These are phyloP conservation scores for Isatis lusitanica DNA, from an alignment of 441 rosid genomes.

Conservation along the genomic window DNA sequence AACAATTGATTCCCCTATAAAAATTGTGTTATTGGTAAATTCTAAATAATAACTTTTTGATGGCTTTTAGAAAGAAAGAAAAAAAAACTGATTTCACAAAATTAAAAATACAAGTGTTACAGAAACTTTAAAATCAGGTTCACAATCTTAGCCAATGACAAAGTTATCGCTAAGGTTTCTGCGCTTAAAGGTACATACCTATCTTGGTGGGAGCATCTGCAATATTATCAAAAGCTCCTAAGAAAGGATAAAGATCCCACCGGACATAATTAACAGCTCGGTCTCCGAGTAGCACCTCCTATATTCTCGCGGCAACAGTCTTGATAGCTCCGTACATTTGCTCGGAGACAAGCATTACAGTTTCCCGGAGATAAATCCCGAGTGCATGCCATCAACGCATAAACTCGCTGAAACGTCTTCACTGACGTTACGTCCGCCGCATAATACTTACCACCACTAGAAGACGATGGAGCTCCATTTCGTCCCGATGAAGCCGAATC, in stretches of 20 bases:
- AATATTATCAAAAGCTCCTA: slow-evolving; percentile 19
- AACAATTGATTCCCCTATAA: too few relatives aligned
- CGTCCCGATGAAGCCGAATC: slow-evolving; percentile 31
- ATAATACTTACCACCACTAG: slow-evolving; percentile 20
- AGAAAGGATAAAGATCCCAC: slow-evolving; percentile 39
- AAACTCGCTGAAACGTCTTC: slow-evolving; percentile 23
- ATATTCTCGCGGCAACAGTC: slow-evolving; percentile 24
- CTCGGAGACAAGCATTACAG: slow-evolving; percentile 35
- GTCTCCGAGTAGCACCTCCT: slow-evolving; percentile 36
- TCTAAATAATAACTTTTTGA: too few relatives aligned
- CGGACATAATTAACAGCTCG: slow-evolving; percentile 46
- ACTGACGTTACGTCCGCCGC: slow-evolving; percentile 11
- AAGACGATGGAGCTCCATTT: slow-evolving; percentile 6
- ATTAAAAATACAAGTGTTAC: not conserved
- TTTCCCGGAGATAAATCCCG: slow-evolving; percentile 38
- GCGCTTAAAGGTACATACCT: not conserved
- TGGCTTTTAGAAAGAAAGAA: too few relatives aligned
- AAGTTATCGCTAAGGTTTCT: too few relatives aligned
- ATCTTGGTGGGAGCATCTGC: not conserved
- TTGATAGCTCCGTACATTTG: slow-evolving; percentile 12
- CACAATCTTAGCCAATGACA: too few relatives aligned
- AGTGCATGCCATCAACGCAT: slow-evolving; percentile 44
- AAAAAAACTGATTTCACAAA: not conserved
- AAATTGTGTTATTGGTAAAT: too few relatives aligned
- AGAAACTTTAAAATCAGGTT: not conserved